Percentiles rank a stretch among this genome's conserved stretches.
phyloP scores from a whole-genome alignment of 1,284 basidiomycete species.

The Austroboletus olivaceoglutinosus region DNA sequence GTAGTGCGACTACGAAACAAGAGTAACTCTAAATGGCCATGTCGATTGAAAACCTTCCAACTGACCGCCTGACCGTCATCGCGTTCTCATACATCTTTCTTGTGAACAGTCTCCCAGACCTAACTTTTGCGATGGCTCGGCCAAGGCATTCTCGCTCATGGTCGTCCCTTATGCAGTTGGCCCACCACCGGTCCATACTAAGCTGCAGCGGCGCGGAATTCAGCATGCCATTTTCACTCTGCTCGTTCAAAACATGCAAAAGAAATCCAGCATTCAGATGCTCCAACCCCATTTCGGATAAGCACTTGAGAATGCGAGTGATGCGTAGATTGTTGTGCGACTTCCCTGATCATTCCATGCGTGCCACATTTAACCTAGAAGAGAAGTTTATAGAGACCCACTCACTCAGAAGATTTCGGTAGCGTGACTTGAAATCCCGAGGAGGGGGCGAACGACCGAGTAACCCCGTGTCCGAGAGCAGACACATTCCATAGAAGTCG shows the following conservation, averaged over 20 bases:
- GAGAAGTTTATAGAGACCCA: conserved; percentile 16
- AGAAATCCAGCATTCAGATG: conserved; percentile 64
- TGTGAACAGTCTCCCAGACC: conserved; percentile 49
- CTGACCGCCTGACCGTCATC: conserved; percentile 38
- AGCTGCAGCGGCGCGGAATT: conserved; percentile 46
- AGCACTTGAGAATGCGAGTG: conserved; percentile 72
- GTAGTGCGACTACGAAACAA: neutral
- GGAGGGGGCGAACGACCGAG: conserved; percentile 39
- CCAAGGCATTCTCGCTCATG: conserved; percentile 57
- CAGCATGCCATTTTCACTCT: conserved; percentile 57
- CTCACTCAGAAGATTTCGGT: conserved; percentile 66
- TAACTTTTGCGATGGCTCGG: conserved; percentile 46
- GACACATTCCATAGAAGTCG: conserved; percentile 71
- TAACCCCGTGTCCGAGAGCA: conserved; percentile 57
- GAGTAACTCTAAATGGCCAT: neutral
- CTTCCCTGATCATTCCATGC: conserved; percentile 40
- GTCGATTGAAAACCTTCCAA: conserved; percentile 15
- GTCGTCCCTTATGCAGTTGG: conserved; percentile 64
- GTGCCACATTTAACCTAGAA: neutral
- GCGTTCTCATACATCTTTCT: conserved; percentile 53
- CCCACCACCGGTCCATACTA: conserved; percentile 80
- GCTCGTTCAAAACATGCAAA: conserved; percentile 66
- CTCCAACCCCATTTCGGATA: conserved; percentile 68
- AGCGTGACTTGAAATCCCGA: conserved; percentile 48
- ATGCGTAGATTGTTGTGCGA: conserved; percentile 77